Evolutionary conservation across 176 grass and related monocot species (phyloP).

Genomic region (Guadua angustifolia): DNA sequence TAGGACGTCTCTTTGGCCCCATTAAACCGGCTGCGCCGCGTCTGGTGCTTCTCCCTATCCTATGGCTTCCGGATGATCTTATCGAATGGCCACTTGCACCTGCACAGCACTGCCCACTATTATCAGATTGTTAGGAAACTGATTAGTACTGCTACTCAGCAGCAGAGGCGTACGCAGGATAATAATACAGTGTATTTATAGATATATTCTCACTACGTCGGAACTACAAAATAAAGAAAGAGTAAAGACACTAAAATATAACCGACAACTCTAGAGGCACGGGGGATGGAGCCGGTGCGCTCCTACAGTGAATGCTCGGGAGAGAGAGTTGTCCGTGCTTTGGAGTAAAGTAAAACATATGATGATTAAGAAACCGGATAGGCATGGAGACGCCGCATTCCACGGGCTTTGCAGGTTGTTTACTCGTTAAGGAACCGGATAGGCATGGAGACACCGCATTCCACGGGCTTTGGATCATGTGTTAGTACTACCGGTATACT

Average conservation of each 20-base stretch:
- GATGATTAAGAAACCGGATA: background rate
- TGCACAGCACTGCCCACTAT: background rate
- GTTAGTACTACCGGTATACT: background rate
- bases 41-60: conserved; percentile 38
- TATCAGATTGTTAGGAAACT: background rate
- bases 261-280: no score
- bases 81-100: background rate
- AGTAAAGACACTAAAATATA: no score
- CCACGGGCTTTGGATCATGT: conserved; percentile 31
- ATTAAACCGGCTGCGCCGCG: conserved; percentile 50
- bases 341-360: background rate
- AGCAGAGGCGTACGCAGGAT: no score
- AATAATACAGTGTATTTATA: no score
- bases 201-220: no score
- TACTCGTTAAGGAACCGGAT: background rate
- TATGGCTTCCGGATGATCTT: background rate
- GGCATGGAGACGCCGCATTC: background rate
- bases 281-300: no score
- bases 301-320: no score
- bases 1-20: conserved; percentile 28
- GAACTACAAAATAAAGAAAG: no score
- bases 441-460: background rate
- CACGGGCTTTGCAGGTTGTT: conserved; percentile 28
- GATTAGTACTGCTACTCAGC: background rate
- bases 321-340: background rate